A percentile compares a stretch with the other conserved stretches of the same genome.
phyloP scores from a whole-genome alignment of 176 grass and related monocot genomes.

The Cymbopogon citratus region DNA sequence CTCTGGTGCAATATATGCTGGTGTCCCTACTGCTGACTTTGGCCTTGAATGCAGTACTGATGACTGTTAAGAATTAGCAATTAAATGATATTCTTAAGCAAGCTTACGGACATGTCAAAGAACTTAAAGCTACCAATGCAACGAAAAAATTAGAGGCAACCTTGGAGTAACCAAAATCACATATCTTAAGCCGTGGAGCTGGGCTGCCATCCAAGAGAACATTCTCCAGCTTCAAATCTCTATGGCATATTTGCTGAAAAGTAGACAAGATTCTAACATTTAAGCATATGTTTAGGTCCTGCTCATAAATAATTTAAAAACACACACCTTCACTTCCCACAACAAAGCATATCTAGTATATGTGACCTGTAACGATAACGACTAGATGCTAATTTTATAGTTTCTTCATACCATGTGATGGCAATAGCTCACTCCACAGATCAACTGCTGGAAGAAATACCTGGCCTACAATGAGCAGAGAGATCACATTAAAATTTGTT shows the following conservation, averaged over 20 bases:
- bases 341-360: slow-evolving; percentile 25
- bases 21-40: slow-evolving; percentile 80
- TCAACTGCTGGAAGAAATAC: slow-evolving; percentile 87
- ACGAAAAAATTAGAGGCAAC: slow-evolving; percentile 20
- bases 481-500: background rate
- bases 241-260: slow-evolving; percentile 84
- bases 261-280: slow-evolving; percentile 29
- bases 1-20: slow-evolving; percentile 80
- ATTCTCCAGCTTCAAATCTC: slow-evolving; percentile 89
- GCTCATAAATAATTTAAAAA: slow-evolving; percentile 31
- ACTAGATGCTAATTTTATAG: slow-evolving; percentile 4
- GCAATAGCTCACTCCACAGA: slow-evolving; percentile 72
- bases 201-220: slow-evolving; percentile 56
- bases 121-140: background rate
- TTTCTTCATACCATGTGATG: slow-evolving; percentile 57
- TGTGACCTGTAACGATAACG: slow-evolving; percentile 15
- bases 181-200: slow-evolving; percentile 73
- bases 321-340: slow-evolving; percentile 20
- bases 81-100: background rate
- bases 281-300: slow-evolving; percentile 31
- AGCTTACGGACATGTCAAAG: background rate
- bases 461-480: slow-evolving; percentile 44
- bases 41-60: slow-evolving; percentile 82
- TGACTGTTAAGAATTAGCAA: slow-evolving; percentile 43
- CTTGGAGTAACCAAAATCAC: slow-evolving; percentile 89